Evolutionary conservation across 1,284 basidiomycete species (phyloP).

Genomic region (Fomitiporia mediterranea): DNA sequence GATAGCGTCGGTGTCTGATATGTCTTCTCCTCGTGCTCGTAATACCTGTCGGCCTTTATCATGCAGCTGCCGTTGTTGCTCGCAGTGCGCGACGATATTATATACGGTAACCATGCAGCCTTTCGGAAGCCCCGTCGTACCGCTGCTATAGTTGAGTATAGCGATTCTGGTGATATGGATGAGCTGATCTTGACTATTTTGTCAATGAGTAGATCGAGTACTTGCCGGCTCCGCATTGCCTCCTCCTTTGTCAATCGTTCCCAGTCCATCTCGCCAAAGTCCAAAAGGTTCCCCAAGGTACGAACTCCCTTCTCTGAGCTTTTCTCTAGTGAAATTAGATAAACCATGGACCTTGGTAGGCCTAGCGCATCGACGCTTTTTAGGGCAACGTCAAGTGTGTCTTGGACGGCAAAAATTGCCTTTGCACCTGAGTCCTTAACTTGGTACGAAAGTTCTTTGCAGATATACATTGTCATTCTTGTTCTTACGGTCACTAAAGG

Average conservation of each 20-base stretch:
- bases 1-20: constrained; percentile 16
- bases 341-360: constrained; percentile 16
- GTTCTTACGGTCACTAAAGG: too few species aligned
- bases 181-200: neutral
- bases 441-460: constrained; percentile 20
- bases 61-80: constrained; percentile 15
- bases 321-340: constrained; percentile 9
- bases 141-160: constrained; percentile 35
- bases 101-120: constrained; percentile 31
- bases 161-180: constrained; percentile 12
- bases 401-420: constrained; percentile 17
- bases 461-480: neutral
- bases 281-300: constrained; percentile 16
- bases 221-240: constrained; percentile 10
- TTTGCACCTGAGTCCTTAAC: constrained; percentile 20
- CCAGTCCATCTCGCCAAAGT: constrained; percentile 21
- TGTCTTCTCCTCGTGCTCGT: constrained; percentile 4
- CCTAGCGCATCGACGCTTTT: constrained; percentile 10
- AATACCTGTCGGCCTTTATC: constrained; percentile 13
- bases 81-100: constrained; percentile 25
- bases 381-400: constrained; percentile 14
- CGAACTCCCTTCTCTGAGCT: constrained; percentile 8
- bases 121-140: constrained; percentile 28
- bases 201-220: neutral
- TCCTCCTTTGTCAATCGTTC: constrained; percentile 12